phyloP scores from a whole-genome alignment of 2,329 filamentous ascomycete species.

The Neopestalotiopsis clavispora region DNA sequence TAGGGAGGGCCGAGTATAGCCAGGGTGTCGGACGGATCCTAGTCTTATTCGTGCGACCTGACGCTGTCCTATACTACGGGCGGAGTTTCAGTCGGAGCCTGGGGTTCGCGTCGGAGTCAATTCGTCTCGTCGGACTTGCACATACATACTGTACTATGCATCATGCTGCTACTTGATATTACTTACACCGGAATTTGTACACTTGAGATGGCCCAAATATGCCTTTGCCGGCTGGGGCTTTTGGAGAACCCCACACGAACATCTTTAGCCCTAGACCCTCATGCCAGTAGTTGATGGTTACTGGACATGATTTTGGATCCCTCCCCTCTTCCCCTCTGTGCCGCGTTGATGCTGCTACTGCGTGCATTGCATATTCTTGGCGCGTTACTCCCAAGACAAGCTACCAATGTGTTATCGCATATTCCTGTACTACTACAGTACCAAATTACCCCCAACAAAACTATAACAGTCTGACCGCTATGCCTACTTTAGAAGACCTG shows the following conservation, averaged over 20 bases:
- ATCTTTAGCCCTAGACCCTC: background rate
- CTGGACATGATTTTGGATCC: background rate
- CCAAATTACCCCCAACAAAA: background rate
- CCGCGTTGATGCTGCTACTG: background rate
- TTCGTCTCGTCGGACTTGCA: background rate
- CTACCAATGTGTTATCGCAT: background rate
- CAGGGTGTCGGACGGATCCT: slow-evolving; percentile 7
- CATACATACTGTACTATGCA: background rate
- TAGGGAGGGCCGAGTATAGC: slow-evolving; percentile 6
- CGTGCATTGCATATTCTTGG: background rate
- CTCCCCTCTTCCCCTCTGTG: background rate
- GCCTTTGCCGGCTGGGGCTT: background rate
- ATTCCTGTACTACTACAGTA: background rate
- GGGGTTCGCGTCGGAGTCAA: background rate
- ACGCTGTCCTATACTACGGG: background rate
- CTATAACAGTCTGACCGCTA: background rate
- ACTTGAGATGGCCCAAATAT: no score
- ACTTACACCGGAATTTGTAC: background rate
- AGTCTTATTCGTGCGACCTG: background rate
- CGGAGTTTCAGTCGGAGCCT: background rate
- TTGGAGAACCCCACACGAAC: background rate
- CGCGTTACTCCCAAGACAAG: background rate
- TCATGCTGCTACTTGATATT: background rate
- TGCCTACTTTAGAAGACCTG: background rate
- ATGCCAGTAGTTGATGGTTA: background rate